phyloP scores from a whole-genome alignment of 2,329 filamentous ascomycete species.

The Xylaria sp. region DNA sequence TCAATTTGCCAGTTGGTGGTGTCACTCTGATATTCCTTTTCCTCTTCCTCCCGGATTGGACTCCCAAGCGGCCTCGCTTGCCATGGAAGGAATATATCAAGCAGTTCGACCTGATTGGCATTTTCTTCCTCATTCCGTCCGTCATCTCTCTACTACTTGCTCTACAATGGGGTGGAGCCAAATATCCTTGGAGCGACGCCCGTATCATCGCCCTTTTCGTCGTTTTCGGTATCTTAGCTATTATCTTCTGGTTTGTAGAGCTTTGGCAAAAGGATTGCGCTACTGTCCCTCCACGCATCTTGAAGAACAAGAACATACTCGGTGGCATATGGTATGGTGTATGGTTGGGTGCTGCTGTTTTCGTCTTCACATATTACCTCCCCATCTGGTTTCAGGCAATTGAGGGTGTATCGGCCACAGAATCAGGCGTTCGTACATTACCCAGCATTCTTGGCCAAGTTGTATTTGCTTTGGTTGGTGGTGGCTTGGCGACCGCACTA shows the following conservation, averaged over 20 bases:
- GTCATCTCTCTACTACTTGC: constrained; percentile 58
- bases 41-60: constrained; percentile 39
- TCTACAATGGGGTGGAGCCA: constrained; percentile 56
- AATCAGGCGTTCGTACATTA: constrained; percentile 52
- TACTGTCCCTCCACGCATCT: constrained; percentile 53
- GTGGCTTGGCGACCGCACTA: constrained; percentile 48
- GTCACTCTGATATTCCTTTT: constrained; percentile 16
- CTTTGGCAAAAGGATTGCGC: constrained; percentile 50
- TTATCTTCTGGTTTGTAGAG: constrained; percentile 50
- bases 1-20: constrained; percentile 34
- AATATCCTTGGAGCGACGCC: constrained; percentile 50
- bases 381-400: constrained; percentile 59
- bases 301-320: constrained; percentile 50
- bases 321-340: constrained; percentile 47
- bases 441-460: constrained; percentile 53
- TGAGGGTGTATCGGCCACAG: constrained; percentile 51
- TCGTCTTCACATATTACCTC: constrained; percentile 49
- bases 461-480: constrained; percentile 48
- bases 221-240: constrained; percentile 50
- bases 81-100: constrained; percentile 3
- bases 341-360: constrained; percentile 48
- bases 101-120: constrained; percentile 42
- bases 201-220: constrained; percentile 58
- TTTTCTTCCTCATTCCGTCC: constrained; percentile 43
- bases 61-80: constrained; percentile 12